Evolutionary conservation across 2,329 filamentous ascomycete species (phyloP).

Genomic region (Diaporthe citri): DNA sequence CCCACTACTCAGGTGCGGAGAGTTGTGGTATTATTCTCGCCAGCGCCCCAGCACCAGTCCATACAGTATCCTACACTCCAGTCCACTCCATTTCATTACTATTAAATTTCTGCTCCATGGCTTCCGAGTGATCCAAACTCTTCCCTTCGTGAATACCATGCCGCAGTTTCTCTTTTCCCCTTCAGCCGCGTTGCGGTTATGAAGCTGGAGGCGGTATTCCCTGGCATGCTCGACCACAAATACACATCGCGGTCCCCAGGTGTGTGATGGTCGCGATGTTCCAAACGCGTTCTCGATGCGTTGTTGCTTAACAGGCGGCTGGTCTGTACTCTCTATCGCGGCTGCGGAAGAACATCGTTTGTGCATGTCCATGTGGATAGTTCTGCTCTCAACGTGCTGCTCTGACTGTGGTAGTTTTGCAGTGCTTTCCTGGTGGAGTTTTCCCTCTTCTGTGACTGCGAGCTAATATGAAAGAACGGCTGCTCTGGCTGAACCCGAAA

Average conservation of each 20-base stretch:
- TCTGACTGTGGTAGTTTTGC: background rate
- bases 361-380: background rate
- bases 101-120: background rate
- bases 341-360: background rate
- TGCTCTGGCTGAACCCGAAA: background rate
- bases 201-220: background rate
- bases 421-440: accelerated
- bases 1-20: too few species aligned
- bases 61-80: background rate
- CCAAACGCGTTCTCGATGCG: background rate
- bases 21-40: background rate
- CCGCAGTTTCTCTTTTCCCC: background rate
- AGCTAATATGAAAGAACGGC: background rate
- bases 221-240: background rate
- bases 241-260: background rate
- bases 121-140: background rate
- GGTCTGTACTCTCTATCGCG: too few species aligned
- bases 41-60: too few species aligned
- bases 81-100: constrained; percentile 13
- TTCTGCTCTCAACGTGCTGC: background rate
- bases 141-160: background rate
- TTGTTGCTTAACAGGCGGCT: background rate
- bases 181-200: background rate
- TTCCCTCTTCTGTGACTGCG: background rate
- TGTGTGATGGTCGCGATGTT: background rate